Evolutionary conservation across 2,329 filamentous ascomycete species (phyloP), one percentile per base, ranked within the genome.

Genomic region (Phialophora macrospora): DNA sequence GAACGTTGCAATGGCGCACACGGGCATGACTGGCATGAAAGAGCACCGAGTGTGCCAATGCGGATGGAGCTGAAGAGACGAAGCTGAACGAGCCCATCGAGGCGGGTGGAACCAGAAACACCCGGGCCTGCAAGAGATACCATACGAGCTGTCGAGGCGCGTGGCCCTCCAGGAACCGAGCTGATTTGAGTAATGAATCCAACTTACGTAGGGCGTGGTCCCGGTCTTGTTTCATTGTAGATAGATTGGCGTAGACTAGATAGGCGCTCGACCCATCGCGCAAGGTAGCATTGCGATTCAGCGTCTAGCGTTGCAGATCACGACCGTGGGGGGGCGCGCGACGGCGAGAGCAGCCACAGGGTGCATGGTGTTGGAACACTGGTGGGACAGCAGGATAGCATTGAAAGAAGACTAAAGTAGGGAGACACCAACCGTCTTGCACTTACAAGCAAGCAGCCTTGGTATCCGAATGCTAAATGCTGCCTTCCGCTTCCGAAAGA

Each of bases 371-470:
- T 7, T 20, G 17, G 38, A 44, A 44, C 38, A 7, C 12, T 44
- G 38, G 38, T 44, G 6, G 38, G 14, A 17, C 38, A 44, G 38
- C 22, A 32, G 34, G 54, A 38, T 58, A 58, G 58, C 48, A 60
- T 60, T 60, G 41, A 44, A 55, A 32, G 17, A 52, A 62, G 28
- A 55, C 48, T 49, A 55, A 48, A 41, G 14, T 44, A 65, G 30
- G 54, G 59, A 67, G 62, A 62, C 65, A 68, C 66, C 66, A 62
- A 68, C 66, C 66, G 49, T 65, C 63, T 65, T 60, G 62, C 62
- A 68, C 66, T 68, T 68, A 68, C 66, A 68, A 65, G 66, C 66
- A 68, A 65, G 63, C 66, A 68, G 66, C 66, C 54, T 67, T 65
- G 66, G 65, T 67, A 63, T 60, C 62, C 44, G 24, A 41, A 65